Evolutionary conservation across 371 early-diverging fungal genomes (phyloP).

Genomic region (Actinomucor elegans): DNA sequence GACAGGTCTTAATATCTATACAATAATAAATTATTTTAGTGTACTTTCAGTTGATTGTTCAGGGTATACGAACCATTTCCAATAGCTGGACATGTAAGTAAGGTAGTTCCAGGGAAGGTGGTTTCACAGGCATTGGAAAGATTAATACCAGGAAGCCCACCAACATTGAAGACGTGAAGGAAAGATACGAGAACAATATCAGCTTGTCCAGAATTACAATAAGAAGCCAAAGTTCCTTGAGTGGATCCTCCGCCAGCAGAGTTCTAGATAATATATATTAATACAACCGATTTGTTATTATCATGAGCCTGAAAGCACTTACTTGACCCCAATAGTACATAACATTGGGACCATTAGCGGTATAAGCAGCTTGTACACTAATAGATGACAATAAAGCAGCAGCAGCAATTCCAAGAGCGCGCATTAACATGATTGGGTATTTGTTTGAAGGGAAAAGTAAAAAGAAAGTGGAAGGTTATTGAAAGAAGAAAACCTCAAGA

Average conservation of each 20-base stretch:
- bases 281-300: neutral
- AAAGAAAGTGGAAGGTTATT: neutral
- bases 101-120: conserved; percentile 47
- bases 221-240: conserved; percentile 49
- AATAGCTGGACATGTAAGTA: conserved; percentile 61
- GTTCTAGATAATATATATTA: conserved; percentile 21
- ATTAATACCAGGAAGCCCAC: conserved; percentile 49
- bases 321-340: conserved; percentile 38
- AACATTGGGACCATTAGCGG: conserved; percentile 14
- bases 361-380: conserved; percentile 18
- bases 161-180: conserved; percentile 54
- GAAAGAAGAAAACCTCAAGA: neutral
- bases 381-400: neutral
- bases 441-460: neutral
- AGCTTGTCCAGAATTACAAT: conserved; percentile 52
- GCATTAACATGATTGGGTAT: conserved; percentile 1
- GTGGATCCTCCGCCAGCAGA: conserved; percentile 25
- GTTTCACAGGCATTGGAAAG: conserved; percentile 62
- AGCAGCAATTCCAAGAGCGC: conserved; percentile 4
- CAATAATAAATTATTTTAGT: neutral
- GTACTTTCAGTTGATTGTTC: neutral
- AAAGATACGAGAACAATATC: conserved; percentile 65
- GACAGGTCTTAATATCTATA: conserved; percentile 64
- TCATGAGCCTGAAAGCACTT: neutral
- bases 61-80: conserved; percentile 39